Conservation (phyloP, 2,329 filamentous ascomycete genomes). For the Neofusicoccum kwambonambiense region DNA sequence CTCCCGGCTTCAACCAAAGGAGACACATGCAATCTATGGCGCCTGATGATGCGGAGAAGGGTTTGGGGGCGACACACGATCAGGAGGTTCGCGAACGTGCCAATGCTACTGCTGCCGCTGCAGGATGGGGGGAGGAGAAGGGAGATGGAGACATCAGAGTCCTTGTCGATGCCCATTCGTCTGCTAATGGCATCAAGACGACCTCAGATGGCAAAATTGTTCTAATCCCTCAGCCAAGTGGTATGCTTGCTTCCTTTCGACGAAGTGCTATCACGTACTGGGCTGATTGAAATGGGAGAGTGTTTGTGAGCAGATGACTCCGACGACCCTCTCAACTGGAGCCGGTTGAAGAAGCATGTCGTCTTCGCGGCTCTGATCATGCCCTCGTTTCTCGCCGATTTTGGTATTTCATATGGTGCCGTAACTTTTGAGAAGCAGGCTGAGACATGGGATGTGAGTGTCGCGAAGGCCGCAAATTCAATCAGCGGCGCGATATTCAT, state of each 20-base stretch:
- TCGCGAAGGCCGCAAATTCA: constrained; percentile 35
- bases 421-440: constrained; percentile 17
- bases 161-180: neutral
- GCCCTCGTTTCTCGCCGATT: constrained; percentile 23
- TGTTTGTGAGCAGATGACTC: constrained; percentile 19
- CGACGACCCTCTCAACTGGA: constrained; percentile 36
- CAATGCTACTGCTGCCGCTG: neutral
- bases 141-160: neutral
- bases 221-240: constrained; percentile 55
- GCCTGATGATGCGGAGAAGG: neutral
- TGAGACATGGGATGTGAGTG: constrained; percentile 24
- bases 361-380: constrained; percentile 23
- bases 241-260: constrained; percentile 18
- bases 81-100: neutral
- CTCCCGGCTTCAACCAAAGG: no score
- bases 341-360: constrained; percentile 26
- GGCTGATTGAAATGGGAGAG: no score
- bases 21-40: neutral
- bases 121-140: neutral
- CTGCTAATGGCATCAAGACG: constrained; percentile 30
- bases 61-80: neutral
- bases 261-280: no score
- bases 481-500: constrained; percentile 33
- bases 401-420: constrained; percentile 24
- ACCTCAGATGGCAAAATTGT: constrained; percentile 42